These are phyloP conservation scores for Cyberlindnera xylosilytica DNA, from an alignment of 805 yeast genomes.

Conservation along the genomic window DNA sequence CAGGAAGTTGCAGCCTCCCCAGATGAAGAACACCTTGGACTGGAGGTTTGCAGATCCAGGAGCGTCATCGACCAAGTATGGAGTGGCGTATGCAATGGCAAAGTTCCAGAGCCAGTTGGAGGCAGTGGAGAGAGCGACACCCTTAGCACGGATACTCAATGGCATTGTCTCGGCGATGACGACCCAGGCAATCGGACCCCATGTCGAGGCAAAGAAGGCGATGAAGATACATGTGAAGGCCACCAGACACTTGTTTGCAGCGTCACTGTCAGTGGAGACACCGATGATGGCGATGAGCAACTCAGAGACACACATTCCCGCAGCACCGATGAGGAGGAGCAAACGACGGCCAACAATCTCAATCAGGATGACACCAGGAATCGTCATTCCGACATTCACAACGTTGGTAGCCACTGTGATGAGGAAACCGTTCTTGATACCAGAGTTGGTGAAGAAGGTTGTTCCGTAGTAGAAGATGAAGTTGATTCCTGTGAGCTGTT, in stretches of 20 bases:
- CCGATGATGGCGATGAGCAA: neutral
- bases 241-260: neutral
- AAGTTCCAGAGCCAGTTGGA: conserved; percentile 1
- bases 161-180: neutral
- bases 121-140: neutral
- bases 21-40: neutral
- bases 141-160: conserved; percentile 1
- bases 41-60: neutral
- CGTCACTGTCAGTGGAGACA: neutral
- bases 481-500: neutral
- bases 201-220: neutral
- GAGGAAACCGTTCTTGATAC: neutral
- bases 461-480: conserved; percentile 1
- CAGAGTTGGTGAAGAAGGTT: neutral
- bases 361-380: neutral
- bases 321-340: neutral
- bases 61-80: neutral
- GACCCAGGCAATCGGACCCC: conserved; percentile 1
- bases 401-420: neutral
- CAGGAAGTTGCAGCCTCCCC: conserved; percentile 1
- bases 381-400: neutral
- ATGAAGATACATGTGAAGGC: conserved; percentile 1
- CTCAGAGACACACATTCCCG: conserved; percentile 1
- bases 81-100: neutral
- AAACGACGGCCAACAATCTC: neutral